Base-by-base conservation (phyloP, 1,284 basidiomycete species). In the Trichosporon faecale region DNA sequence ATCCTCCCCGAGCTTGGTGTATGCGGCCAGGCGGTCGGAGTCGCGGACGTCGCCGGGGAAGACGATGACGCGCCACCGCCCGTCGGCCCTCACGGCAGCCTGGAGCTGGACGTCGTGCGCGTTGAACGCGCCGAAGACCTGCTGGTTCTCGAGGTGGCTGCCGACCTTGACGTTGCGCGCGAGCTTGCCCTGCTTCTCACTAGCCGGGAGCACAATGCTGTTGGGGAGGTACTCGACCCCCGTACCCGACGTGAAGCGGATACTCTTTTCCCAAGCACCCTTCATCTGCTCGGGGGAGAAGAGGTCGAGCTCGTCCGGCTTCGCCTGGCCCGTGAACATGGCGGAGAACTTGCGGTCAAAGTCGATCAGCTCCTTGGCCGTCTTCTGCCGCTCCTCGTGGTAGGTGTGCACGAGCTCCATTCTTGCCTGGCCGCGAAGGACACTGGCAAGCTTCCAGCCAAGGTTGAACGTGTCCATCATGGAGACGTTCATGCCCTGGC, bases 311-410 rank as follows among this genome's bases (percentile, higher is more conserved):
- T 60, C 60, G 31, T 37, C 52, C 35, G 86, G 85, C 66, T 70
- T 70, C 8, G 91, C 89, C 81, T 92, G 92, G 61, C 88, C 89
- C 18, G 91, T 92, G 81, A 93, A 93, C 25, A 94, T 83, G 12
- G 87, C 85, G 1, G 91, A 87, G 77, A 90, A 92, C 74, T 89
- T 84, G 79, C 89, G 89, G 81, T 95, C 93, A 75, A 93, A 93
- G 69, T 88, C 80, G 75, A 94, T 94, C 67, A 95, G 86, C 74
- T 93, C 90, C 79, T 91, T 70, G 9, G 74, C 74, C 12, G 73
- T 72, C 46, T 71, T 68, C 57, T 73, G 73, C n/a, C 74, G 65
- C 63, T 76, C 74, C 35, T 69, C 63, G 35, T 72, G 68, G 68
- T 72, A 76, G 2, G 93, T 93, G 76, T 89, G 86, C 25, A 95